A percentile compares a stretch with the other conserved stretches of the same genome.
These are phyloP conservation scores for Bretschneidera sinensis DNA, from an alignment of 345 rosid genomes.

Conservation along the genomic window DNA sequence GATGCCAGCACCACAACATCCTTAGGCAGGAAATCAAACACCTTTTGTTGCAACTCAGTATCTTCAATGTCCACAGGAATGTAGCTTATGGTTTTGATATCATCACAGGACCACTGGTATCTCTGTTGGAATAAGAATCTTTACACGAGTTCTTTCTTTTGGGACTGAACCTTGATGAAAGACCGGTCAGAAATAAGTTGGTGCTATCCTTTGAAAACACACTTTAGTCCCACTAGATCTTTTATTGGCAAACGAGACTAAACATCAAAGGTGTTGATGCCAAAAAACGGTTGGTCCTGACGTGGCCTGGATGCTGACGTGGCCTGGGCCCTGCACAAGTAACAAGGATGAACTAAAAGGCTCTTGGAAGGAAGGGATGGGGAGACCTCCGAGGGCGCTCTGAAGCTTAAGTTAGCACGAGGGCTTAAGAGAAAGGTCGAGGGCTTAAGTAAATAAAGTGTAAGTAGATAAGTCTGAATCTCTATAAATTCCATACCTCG, in stretches of 20 bases:
- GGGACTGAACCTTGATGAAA: conserved; percentile 27
- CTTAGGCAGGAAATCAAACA: conserved; percentile 32
- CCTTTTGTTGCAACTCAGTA: conserved; percentile 11
- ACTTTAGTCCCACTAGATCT: conserved; percentile 20
- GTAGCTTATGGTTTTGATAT: conserved; percentile 26
- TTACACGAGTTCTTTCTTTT: conserved; percentile 20
- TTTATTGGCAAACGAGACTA: conserved; percentile 33
- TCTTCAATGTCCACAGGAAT: conserved; percentile 22
- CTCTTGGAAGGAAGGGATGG: too few species aligned
- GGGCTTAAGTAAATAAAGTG: too few species aligned
- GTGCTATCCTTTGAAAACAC: conserved; percentile 33
- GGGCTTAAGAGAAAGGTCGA: too few species aligned
- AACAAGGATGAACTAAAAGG: too few species aligned
- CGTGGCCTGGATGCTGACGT: too few species aligned
- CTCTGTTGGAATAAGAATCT: conserved; percentile 38
- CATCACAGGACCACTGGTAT: conserved; percentile 16
- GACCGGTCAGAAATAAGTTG: conserved; percentile 19
- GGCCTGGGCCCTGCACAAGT: too few species aligned
- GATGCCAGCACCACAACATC: conserved; percentile 32
- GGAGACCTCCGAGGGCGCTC: too few species aligned
- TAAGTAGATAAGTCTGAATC: too few species aligned
- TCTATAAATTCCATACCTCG: too few species aligned
- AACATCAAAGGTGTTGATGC: conserved; percentile 27
- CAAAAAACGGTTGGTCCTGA: too few species aligned
- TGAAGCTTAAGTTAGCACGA: too few species aligned